Percentiles rank a stretch among this genome's conserved stretches.
Conservation (phyloP, 306 rosid genomes). For the Acacia acuminata region DNA sequence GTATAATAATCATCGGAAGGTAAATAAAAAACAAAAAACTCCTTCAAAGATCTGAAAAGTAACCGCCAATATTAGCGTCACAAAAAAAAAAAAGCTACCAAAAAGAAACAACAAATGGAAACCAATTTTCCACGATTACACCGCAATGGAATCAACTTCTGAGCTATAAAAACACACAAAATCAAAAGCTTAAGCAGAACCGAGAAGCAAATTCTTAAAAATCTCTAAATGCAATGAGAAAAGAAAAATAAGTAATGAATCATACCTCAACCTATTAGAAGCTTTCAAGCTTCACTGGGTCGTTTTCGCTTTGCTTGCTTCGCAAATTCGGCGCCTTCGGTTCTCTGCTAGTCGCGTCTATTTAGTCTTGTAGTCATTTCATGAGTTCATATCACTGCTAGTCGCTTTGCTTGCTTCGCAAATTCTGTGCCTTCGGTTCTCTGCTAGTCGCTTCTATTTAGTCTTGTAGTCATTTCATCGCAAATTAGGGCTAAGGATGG, state of each 20-base stretch:
- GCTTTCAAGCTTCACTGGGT: not conserved
- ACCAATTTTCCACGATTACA: not conserved
- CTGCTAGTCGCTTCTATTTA: too few relatives aligned
- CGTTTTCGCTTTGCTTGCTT: not conserved
- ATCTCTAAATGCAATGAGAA: conserved; percentile 7
- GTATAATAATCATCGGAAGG: too few relatives aligned
- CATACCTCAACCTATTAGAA: conserved; percentile 34
- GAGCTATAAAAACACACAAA: conserved; percentile 6
- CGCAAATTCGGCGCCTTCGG: not conserved
- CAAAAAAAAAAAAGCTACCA: not conserved
- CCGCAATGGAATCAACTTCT: not conserved
- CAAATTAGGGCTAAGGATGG: too few relatives aligned
- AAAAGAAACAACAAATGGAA: not conserved
- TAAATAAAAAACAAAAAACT: too few relatives aligned
- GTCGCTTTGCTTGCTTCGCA: too few relatives aligned
- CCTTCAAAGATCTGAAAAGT: too few relatives aligned
- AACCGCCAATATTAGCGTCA: too few relatives aligned
- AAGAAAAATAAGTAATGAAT: not conserved
- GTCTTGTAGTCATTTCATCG: too few relatives aligned
- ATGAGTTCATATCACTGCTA: too few relatives aligned
- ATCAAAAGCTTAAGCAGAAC: not conserved
- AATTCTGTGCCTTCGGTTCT: too few relatives aligned
- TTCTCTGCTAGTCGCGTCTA: not conserved
- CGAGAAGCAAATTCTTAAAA: not conserved
- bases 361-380: not conserved